Percentiles rank a stretch among this genome's conserved stretches.
Conservation (phyloP, 2,329 filamentous ascomycete species). For the Elsinoe perseae region DNA sequence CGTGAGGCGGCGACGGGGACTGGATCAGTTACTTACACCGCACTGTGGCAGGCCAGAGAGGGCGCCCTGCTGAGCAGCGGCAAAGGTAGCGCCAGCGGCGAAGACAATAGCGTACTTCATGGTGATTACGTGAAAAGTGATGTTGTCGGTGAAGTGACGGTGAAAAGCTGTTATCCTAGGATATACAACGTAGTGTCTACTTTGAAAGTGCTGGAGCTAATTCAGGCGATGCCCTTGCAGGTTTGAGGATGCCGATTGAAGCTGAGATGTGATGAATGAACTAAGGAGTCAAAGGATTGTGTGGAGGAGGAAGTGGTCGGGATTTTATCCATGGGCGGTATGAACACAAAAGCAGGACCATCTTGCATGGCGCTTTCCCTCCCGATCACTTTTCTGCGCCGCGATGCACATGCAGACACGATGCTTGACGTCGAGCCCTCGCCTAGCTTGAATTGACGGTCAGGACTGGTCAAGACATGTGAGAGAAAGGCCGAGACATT, state of each 20-base stretch:
- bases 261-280: slow-evolving; percentile 9
- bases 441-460: background rate
- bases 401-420: slow-evolving; percentile 1
- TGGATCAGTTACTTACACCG: slow-evolving; percentile 27
- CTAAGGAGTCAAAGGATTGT: background rate
- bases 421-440: background rate
- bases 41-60: slow-evolving; percentile 28
- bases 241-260: background rate
- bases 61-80: slow-evolving; percentile 25
- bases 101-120: slow-evolving; percentile 31
- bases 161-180: slow-evolving; percentile 11
- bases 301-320: background rate
- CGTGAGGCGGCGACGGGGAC: background rate
- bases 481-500: background rate
- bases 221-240: slow-evolving; percentile 7
- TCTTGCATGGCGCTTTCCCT: slow-evolving; percentile 4
- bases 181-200: background rate
- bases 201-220: background rate
- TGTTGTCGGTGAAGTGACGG: background rate
- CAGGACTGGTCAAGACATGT: background rate
- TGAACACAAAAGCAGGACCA: slow-evolving; percentile 7
- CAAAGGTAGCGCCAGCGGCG: slow-evolving; percentile 28
- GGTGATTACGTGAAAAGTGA: slow-evolving; percentile 19
- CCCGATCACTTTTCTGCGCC: background rate
- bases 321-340: slow-evolving; percentile 1